These are phyloP conservation scores for Phytophthora vignae DNA, from an alignment of 352 stramenopile genomes.

Conservation along the genomic window DNA sequence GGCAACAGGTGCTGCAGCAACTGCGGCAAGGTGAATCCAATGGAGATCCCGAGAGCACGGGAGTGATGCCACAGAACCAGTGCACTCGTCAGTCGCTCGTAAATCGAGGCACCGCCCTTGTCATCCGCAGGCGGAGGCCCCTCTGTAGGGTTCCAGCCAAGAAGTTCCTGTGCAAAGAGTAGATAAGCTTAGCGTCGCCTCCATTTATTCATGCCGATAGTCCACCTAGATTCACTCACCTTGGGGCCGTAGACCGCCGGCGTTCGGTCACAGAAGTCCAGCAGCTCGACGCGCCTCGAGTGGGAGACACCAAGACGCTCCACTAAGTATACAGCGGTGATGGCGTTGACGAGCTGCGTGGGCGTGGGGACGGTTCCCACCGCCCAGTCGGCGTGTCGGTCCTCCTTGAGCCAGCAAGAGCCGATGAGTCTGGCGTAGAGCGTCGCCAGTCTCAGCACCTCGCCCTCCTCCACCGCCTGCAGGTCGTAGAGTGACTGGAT, in stretches of 20 bases:
- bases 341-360: slow-evolving; percentile 60
- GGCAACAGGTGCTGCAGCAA: slow-evolving; percentile 74
- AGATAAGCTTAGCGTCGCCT: not conserved
- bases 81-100: slow-evolving; percentile 67
- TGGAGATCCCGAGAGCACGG: slow-evolving; percentile 57
- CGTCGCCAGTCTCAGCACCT: slow-evolving; percentile 50
- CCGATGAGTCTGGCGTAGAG: slow-evolving; percentile 71
- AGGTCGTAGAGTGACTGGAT: slow-evolving; percentile 78
- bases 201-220: not conserved
- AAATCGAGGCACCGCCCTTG: slow-evolving; percentile 49
- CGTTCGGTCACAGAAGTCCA: slow-evolving; percentile 65
- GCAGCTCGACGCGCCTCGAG: slow-evolving; percentile 65
- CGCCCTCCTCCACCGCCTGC: slow-evolving; percentile 55
- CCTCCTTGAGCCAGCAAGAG: slow-evolving; percentile 59
- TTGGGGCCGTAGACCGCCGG: slow-evolving; percentile 57
- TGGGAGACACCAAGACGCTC: slow-evolving; percentile 79
- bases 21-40: slow-evolving; percentile 76
- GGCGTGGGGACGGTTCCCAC: slow-evolving; percentile 48
- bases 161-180: slow-evolving; percentile 61
- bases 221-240: slow-evolving; percentile 27
- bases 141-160: slow-evolving; percentile 84
- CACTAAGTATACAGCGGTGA: slow-evolving; percentile 75
- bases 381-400: slow-evolving; percentile 56
- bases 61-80: slow-evolving; percentile 78
- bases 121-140: slow-evolving; percentile 42